Evolutionary conservation across 2,329 filamentous ascomycete genomes (phyloP).

Genomic region (Pyrenochaeta sp.): DNA sequence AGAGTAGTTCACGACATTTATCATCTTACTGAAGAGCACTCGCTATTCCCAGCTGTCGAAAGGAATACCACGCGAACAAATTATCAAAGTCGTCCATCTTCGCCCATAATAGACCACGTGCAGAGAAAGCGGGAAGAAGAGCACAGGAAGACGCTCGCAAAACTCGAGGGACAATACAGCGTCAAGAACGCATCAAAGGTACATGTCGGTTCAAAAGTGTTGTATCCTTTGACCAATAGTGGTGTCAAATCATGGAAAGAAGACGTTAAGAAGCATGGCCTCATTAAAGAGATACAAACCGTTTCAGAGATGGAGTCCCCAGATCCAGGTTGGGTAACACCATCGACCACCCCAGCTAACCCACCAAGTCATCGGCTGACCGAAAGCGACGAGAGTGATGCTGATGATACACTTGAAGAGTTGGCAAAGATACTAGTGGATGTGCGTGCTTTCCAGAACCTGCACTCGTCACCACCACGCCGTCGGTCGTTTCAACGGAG

Average conservation of each 20-base stretch:
- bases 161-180: neutral
- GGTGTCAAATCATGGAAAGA: neutral
- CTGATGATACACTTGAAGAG: neutral
- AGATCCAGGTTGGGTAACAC: neutral
- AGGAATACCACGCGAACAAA: no score
- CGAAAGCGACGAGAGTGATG: neutral
- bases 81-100: neutral
- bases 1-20: neutral
- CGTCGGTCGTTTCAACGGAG: neutral
- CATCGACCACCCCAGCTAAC: neutral
- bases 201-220: neutral
- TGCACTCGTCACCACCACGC: neutral
- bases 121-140: slow-evolving; percentile 1
- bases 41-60: neutral
- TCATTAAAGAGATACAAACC: neutral
- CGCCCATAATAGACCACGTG: slow-evolving; percentile 3
- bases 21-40: slow-evolving; percentile 1
- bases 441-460: neutral
- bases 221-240: neutral
- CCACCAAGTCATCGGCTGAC: neutral
- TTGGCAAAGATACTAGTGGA: neutral
- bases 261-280: neutral
- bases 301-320: neutral
- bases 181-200: neutral
- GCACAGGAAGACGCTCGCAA: slow-evolving; percentile 3